Base-by-base conservation (phyloP, 371 early-diverging fungal genomes). In the Zopfochytrium polystomum region DNA sequence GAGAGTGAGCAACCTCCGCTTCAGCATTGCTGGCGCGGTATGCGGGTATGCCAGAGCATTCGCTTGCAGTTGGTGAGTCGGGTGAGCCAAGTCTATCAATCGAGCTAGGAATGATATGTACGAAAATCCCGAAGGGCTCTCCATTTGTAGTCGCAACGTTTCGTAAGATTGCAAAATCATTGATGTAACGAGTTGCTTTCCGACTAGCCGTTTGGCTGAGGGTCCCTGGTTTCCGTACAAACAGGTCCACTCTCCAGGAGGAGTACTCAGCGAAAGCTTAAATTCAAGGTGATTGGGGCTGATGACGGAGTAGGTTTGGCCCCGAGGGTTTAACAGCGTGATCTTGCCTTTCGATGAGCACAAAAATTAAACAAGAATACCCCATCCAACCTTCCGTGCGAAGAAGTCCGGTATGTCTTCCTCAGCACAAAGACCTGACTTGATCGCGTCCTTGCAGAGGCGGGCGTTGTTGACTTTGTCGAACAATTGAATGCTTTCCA, bases 81-180 rank as follows among this genome's bases (percentile, higher is more conserved):
- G 80, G 53, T 81, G 77, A 0, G 72, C 68, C 0, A 71, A 61
- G 49, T 81, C 81, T 0, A 79, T 3, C 23, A 73, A 25, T 30
- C 70, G 62, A 2, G 81, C 71, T 2, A 81, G 45, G 55, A 60
- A 79, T 2, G 79, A 74, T 27, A 48, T 50, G 22, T 32, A n/a
- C 23, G 45, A 31, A 31, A 11, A 42, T 22, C 44, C 23, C 31
- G 42, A 9, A 34, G 27, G 7, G 43, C 38, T 9, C 53, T 22
- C 35, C n/a, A 15, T 27, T 22, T 3, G n/a, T 42, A 18, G 26
- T 46, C 27, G 34, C 42, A 22, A 70, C 15, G 34, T 71, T 4
- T 64, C 67, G 13, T 65, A 58, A 1, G 73, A 65, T 55, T 73
- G 70, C 1, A 23, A n/a, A 18, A 74, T 56, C 22, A 81, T 60